Conservation (phyloP, 306 rosid genomes). For the Mimosa bimucronata region DNA sequence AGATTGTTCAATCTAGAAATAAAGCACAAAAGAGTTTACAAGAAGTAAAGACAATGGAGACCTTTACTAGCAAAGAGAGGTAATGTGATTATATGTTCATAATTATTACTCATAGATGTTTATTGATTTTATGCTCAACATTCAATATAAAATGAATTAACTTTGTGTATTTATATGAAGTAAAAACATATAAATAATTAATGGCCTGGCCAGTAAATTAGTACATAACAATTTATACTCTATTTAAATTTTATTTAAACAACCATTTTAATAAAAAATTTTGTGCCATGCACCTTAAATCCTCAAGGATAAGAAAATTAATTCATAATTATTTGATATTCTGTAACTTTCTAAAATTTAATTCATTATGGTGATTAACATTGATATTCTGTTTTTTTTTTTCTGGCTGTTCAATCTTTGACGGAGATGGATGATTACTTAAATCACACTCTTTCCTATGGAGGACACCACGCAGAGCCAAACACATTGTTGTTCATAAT, state of each 20-base stretch:
- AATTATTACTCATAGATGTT: neutral
- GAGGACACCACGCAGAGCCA: neutral
- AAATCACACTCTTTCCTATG: no score
- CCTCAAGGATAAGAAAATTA: neutral
- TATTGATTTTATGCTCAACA: neutral
- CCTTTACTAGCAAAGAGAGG: neutral
- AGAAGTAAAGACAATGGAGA: constrained; percentile 1
- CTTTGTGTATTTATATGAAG: neutral
- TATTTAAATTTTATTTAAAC: neutral
- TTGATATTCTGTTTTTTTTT: no score
- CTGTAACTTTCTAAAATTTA: neutral
- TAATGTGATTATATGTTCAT: constrained; percentile 7
- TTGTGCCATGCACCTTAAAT: neutral
- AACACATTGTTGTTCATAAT: neutral
- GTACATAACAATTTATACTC: neutral
- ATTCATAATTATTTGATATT: neutral
- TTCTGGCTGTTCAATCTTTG: no score
- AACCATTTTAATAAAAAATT: neutral
- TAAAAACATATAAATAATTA: neutral
- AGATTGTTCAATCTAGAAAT: constrained; percentile 89
- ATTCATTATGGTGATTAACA: no score
- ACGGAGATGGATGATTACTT: no score
- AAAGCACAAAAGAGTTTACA: constrained; percentile 29
- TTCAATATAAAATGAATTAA: neutral
- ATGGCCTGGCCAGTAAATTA: neutral